Conservation (phyloP, 2,329 filamentous ascomycete species). For the Diaporthe sp. region DNA sequence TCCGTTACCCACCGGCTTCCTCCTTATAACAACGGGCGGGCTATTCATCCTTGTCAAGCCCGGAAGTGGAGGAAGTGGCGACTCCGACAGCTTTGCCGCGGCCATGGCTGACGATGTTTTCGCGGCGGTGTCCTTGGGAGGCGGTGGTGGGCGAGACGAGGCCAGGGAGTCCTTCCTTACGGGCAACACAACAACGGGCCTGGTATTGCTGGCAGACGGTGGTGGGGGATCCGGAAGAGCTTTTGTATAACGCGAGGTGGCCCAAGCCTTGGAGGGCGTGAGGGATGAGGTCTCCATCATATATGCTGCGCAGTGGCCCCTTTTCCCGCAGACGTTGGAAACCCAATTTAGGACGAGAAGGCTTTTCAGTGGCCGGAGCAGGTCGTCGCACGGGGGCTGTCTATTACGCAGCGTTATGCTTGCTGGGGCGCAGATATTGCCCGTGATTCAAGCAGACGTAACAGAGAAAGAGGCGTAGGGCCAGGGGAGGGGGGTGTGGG, state of each 20-base stretch:
- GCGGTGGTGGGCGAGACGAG: constrained; percentile 42
- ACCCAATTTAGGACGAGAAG: constrained; percentile 26
- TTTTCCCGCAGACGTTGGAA: constrained; percentile 13
- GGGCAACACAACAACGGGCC: constrained; percentile 25
- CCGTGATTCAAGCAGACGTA: constrained; percentile 27
- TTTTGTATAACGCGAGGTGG: constrained; percentile 71
- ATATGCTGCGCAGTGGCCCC: constrained; percentile 35
- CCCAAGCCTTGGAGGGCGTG: constrained; percentile 49
- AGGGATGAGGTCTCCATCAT: constrained; percentile 48
- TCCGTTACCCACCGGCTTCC: constrained; percentile 40
- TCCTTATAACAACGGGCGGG: constrained; percentile 36
- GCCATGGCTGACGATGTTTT: constrained; percentile 33
- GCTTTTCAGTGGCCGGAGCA: constrained; percentile 32
- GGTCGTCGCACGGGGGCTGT: constrained; percentile 32
- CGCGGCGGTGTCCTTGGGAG: constrained; percentile 39
- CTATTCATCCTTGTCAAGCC: constrained; percentile 35
- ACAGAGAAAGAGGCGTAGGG: constrained; percentile 13
- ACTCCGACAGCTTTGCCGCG: constrained; percentile 27
- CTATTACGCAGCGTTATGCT: constrained; percentile 30
- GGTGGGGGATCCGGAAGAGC: constrained; percentile 67
- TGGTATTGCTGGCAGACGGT: constrained; percentile 43
- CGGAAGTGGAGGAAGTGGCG: constrained; percentile 39
- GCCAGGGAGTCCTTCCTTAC: constrained; percentile 42
- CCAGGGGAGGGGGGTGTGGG: constrained; percentile 6
- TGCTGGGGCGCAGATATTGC: constrained; percentile 25